phyloP scores from a whole-genome alignment of 192 early-diverging fungal species.

The Gonapodya prolifera region DNA sequence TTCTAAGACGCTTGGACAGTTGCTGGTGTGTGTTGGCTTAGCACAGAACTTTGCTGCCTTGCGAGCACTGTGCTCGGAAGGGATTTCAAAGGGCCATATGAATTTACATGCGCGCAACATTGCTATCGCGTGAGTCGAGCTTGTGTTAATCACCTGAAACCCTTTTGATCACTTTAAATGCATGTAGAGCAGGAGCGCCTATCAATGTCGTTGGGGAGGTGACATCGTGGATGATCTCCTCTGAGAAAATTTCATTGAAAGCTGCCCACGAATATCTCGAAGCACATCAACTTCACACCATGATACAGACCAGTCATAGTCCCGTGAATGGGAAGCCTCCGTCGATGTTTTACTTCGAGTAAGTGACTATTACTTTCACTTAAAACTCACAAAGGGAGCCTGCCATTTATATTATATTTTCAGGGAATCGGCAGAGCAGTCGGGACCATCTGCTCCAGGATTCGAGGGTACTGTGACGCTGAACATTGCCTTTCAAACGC shows the following conservation, averaged over 20 bases:
- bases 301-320: background rate
- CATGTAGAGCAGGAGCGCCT: conserved; percentile 42
- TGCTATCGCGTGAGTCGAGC: conserved; percentile 30
- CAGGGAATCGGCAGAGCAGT: background rate
- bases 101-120: conserved; percentile 39
- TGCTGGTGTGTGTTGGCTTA: conserved; percentile 52
- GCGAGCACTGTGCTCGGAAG: conserved; percentile 55
- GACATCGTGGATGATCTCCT: conserved; percentile 55
- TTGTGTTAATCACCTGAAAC: background rate
- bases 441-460: background rate
- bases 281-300: conserved; percentile 29
- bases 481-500: conserved; percentile 10
- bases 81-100: conserved; percentile 30
- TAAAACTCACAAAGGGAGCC: no score
- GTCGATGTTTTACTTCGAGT: conserved; percentile 11
- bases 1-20: conserved; percentile 42
- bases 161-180: background rate
- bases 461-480: conserved; percentile 3
- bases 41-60: conserved; percentile 74
- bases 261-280: conserved; percentile 45
- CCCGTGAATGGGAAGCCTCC: conserved; percentile 3
- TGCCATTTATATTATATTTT: background rate
- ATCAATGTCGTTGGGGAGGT: conserved; percentile 49
- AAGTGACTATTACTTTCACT: conserved; percentile 2
- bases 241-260: conserved; percentile 38